phyloP scores from a whole-genome alignment of 1,284 basidiomycete species.

The Leccinum subrobustum region DNA sequence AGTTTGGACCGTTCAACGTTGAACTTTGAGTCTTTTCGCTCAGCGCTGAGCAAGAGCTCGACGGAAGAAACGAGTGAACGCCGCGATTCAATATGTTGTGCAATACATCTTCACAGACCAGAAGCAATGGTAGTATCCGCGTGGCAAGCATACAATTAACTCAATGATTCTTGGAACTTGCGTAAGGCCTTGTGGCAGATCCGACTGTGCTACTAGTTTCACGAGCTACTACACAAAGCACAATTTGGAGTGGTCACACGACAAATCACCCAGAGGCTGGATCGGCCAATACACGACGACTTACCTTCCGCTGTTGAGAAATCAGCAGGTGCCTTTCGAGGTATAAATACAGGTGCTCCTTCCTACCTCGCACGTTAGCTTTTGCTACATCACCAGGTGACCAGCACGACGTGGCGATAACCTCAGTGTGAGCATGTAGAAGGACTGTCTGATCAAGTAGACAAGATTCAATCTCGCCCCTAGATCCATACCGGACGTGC shows the following conservation, averaged over 20 bases:
- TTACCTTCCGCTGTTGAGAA: background rate
- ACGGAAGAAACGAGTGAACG: background rate
- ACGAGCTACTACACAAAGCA: too few species aligned
- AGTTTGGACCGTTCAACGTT: too few species aligned
- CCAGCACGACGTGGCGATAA: constrained; percentile 2
- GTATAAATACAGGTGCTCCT: constrained; percentile 1
- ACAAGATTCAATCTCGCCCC: background rate
- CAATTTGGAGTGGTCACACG: background rate
- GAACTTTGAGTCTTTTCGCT: too few species aligned
- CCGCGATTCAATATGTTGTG: constrained; percentile 35
- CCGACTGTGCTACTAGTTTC: too few species aligned
- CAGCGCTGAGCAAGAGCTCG: too few species aligned
- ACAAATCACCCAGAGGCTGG: background rate
- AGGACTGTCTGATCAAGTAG: constrained; percentile 1
- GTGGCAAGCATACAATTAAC: background rate
- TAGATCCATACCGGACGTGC: background rate
- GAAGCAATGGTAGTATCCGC: background rate
- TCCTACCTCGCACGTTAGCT: background rate
- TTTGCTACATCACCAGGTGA: background rate
- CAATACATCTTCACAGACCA: constrained; percentile 33
- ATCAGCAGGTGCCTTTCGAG: constrained; percentile 3
- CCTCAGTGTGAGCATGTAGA: constrained; percentile 10
- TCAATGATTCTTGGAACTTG: background rate
- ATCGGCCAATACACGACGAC: background rate
- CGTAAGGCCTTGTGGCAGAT: background rate